Conservation (phyloP, 352 stramenopile species). For the Pythium guiyangense region DNA sequence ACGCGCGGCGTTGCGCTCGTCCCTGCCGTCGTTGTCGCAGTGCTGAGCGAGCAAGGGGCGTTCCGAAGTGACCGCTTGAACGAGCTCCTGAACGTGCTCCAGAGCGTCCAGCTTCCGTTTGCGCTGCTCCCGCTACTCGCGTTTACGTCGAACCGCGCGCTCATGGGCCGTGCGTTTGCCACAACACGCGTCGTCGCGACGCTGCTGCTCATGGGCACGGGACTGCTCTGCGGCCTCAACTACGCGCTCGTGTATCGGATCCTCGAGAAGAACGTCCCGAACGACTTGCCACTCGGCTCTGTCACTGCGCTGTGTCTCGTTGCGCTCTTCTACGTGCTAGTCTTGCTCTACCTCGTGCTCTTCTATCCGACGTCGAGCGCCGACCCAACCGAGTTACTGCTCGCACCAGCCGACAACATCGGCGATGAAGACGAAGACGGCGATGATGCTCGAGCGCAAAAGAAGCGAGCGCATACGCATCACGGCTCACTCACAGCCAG, state of each 20-base stretch:
- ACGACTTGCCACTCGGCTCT: constrained; percentile 19
- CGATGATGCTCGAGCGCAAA: neutral
- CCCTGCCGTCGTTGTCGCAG: constrained; percentile 67
- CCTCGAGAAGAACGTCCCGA: constrained; percentile 27
- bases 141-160: constrained; percentile 48
- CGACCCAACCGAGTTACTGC: neutral
- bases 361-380: constrained; percentile 26
- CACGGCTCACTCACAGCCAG: neutral
- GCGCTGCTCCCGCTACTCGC: constrained; percentile 76
- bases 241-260: constrained; percentile 59
- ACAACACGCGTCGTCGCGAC: constrained; percentile 27
- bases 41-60: constrained; percentile 47
- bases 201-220: constrained; percentile 32
- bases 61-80: constrained; percentile 68
- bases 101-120: constrained; percentile 87
- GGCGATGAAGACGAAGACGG: neutral
- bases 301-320: constrained; percentile 15
- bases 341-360: constrained; percentile 57
- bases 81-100: constrained; percentile 82
- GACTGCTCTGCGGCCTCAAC: constrained; percentile 55
- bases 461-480: neutral
- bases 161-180: constrained; percentile 67
- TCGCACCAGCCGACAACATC: neutral
- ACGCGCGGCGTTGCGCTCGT: constrained; percentile 85
- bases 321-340: constrained; percentile 25